Evolutionary conservation across 108 stramenopile species (phyloP).

Genomic region (Cyclotella kingstonii): DNA sequence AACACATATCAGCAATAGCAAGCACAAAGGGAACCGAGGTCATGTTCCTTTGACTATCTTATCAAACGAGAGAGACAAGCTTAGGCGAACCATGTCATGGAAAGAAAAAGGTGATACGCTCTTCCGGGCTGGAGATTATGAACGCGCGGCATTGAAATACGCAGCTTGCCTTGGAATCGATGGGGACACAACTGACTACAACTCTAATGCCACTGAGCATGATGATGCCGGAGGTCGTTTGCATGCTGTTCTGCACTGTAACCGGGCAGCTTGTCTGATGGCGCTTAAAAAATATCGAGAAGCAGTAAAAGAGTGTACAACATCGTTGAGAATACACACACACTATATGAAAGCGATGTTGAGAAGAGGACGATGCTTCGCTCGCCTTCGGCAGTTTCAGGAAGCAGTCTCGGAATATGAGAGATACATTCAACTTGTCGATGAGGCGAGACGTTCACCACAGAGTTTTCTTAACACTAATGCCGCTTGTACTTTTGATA

Average conservation of each 20-base stretch:
- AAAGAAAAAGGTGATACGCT: slow-evolving; percentile 68
- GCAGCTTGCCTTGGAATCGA: slow-evolving; percentile 66
- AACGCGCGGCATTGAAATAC: slow-evolving; percentile 65
- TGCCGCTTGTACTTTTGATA: slow-evolving; percentile 69
- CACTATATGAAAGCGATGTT: slow-evolving; percentile 90
- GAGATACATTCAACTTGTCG: slow-evolving; percentile 59
- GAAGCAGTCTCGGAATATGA: slow-evolving; percentile 76
- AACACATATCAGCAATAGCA: slow-evolving; percentile 38
- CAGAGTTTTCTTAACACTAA: slow-evolving; percentile 17
- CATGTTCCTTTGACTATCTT: slow-evolving; percentile 37
- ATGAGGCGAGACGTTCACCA: slow-evolving; percentile 49
- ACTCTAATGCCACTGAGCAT: slow-evolving; percentile 20
- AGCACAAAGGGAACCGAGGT: slow-evolving; percentile 32
- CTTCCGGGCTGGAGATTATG: slow-evolving; percentile 61
- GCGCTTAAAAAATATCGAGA: slow-evolving; percentile 62
- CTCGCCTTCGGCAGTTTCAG: slow-evolving; percentile 55
- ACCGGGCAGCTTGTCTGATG: slow-evolving; percentile 89
- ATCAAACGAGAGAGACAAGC: slow-evolving; percentile 49
- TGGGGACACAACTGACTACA: slow-evolving; percentile 24
- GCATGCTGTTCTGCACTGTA: slow-evolving; percentile 87
- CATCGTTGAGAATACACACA: slow-evolving; percentile 78
- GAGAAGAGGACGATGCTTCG: slow-evolving; percentile 76
- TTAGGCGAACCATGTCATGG: slow-evolving; percentile 45
- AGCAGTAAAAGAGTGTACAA: slow-evolving; percentile 79
- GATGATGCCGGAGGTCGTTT: slow-evolving; percentile 74